Base-by-base conservation (phyloP, 2,329 filamentous ascomycete genomes). In the Trichoderma atroviride region DNA sequence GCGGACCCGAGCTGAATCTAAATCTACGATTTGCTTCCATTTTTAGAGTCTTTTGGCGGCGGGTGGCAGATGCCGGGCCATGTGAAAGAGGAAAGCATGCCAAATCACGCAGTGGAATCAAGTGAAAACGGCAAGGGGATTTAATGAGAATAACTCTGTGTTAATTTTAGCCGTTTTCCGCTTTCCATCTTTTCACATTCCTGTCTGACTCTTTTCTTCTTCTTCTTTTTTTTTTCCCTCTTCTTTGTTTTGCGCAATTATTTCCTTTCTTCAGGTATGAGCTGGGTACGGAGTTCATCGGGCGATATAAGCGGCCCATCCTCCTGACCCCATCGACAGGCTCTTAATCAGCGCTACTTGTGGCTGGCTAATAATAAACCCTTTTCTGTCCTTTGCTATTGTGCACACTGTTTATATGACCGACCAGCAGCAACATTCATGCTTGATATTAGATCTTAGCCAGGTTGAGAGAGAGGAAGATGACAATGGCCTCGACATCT, bases 341-440 rank as follows among this genome's bases (percentile, higher is more conserved):
- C 53, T 16, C 59, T 57, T 35, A 62, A 62, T 62, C 66, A 69
- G 66, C 66, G 50, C 66, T 69, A 69, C 58, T 43, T 56, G 47
- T 69, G 50, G 66, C 58, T 62, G 37, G 63, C 63, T 58, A 66
- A 66, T 58, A 66, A 66, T 66, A 66, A 58, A 52, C 55, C 29
- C 19, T 33, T 16, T 40, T 24, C 19, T 33, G 10, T 40, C 14
- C 29, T 50, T 29, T 40, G 22, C 52, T 40, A 64, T 43, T 43
- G 33, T 52, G 24, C 50, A 22, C 35, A 31, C 19, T 40, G 27
- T 43, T 19, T 16, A 56, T n/a, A 43, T 10, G 9, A n/a, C 9
- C 9, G 9, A 3, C 3, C 5, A 43, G 40, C 19, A 43, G 19
- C 19, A 43, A n/a, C n/a, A n/a, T 1, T 10, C 3, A 3, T n/a